Conservation (phyloP, 1,284 basidiomycete species). For the Crepidotus sp. region DNA sequence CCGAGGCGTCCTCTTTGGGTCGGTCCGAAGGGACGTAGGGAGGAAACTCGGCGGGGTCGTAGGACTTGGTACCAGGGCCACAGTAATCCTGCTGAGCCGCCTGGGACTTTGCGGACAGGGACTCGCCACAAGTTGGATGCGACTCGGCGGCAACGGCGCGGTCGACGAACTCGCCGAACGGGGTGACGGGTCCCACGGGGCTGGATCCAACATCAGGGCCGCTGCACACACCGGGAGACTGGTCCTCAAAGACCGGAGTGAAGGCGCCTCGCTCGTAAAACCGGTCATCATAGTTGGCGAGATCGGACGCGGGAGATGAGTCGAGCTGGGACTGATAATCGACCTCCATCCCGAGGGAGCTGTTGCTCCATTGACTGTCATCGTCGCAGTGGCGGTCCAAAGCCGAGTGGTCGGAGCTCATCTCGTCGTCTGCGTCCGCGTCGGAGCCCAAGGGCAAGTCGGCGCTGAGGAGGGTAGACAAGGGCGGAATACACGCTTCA, state of each 20-base stretch:
- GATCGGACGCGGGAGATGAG: slow-evolving; percentile 20
- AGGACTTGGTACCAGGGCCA: slow-evolving; percentile 7
- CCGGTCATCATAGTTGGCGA: slow-evolving; percentile 21
- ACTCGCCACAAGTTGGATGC: slow-evolving; percentile 19
- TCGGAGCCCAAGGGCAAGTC: slow-evolving; percentile 21
- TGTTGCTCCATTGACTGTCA: slow-evolving; percentile 27
- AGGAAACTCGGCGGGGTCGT: slow-evolving; percentile 21
- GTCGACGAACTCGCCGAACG: slow-evolving; percentile 67
- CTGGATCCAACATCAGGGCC: slow-evolving; percentile 51
- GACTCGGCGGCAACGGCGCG: slow-evolving; percentile 46
- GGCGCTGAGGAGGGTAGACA: slow-evolving; percentile 29
- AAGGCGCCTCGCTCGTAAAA: slow-evolving; percentile 43
- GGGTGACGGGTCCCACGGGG: slow-evolving; percentile 62
- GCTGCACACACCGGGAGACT: slow-evolving; percentile 46
- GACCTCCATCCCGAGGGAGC: slow-evolving; percentile 22
- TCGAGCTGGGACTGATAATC: slow-evolving; percentile 23
- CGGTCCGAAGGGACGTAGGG: slow-evolving; percentile 25
- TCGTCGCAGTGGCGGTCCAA: slow-evolving; percentile 28
- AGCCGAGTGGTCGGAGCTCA: slow-evolving; percentile 30
- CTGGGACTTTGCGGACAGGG: slow-evolving; percentile 15
- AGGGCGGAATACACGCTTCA: slow-evolving; percentile 76
- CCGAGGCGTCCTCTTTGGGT: slow-evolving; percentile 27
- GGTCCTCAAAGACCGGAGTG: slow-evolving; percentile 57
- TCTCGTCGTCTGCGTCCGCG: slow-evolving; percentile 36
- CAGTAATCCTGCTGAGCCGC: slow-evolving; percentile 6